phyloP scores from a whole-genome alignment of 805 yeast genomes.

The Ogataea glucozyma region DNA sequence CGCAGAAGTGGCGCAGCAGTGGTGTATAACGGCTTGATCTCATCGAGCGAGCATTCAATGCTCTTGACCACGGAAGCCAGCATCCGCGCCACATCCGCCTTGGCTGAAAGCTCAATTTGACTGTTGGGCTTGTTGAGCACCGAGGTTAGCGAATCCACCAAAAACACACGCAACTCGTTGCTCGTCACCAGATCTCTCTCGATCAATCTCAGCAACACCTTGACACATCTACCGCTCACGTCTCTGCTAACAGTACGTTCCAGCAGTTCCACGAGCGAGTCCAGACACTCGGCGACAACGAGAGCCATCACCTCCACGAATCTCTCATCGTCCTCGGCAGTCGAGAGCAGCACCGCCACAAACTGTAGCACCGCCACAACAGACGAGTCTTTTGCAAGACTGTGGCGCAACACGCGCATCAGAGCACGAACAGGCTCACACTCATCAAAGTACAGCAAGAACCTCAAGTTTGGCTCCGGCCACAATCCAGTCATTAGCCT shows the following conservation, averaged over 20 bases:
- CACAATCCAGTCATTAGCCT: constrained; percentile 64
- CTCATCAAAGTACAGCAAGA: constrained; percentile 57
- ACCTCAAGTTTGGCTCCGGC: constrained; percentile 43
- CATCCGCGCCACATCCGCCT: constrained; percentile 56
- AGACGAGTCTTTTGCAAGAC: constrained; percentile 68
- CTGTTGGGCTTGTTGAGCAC: constrained; percentile 60
- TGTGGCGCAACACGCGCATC: constrained; percentile 52
- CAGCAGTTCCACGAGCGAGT: constrained; percentile 51
- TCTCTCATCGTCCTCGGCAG: constrained; percentile 40
- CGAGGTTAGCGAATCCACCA: constrained; percentile 57
- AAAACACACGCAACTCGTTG: constrained; percentile 49
- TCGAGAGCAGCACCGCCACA: constrained; percentile 44
- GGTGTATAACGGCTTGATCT: constrained; percentile 39
- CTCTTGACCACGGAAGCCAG: constrained; percentile 55
- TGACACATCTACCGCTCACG: constrained; percentile 53
- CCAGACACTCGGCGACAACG: constrained; percentile 58
- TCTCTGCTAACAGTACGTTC: constrained; percentile 42
- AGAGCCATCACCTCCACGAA: constrained; percentile 52
- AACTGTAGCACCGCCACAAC: constrained; percentile 56
- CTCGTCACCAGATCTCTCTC: constrained; percentile 60
- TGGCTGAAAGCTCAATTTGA: constrained; percentile 52
- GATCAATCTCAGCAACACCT: constrained; percentile 51
- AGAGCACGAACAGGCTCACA: constrained; percentile 55
- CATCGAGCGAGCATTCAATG: constrained; percentile 53
- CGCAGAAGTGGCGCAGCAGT: constrained; percentile 49